Evolutionary conservation across 1,139 yeast genomes (phyloP), one percentile per base, ranked within the genome.

Genomic region (Keqinozyma sinolaborantium): DNA sequence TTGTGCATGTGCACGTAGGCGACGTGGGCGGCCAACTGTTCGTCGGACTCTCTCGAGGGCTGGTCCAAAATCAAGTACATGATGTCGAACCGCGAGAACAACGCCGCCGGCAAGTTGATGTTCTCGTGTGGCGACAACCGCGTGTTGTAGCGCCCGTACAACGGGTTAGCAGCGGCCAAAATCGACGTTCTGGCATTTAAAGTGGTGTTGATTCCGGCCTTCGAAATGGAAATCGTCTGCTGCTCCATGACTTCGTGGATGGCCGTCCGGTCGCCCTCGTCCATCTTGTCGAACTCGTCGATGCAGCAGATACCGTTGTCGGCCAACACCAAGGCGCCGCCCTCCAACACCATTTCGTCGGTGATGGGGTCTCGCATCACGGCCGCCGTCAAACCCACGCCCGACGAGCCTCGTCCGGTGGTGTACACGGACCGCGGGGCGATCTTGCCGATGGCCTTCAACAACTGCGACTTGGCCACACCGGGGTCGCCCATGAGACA

Each of bases 241-340:
- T 94, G 99, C 66, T 94, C 99, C 99, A 94, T 94, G 27, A 94
- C 99, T 69, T 92, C 98, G 60, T 92, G 98, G 53, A 94, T 94
- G 4, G 98, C 97, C 0, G 98, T 92, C 56, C 99, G 75, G 60
- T 94, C 98, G 39, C 76, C 64, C 57, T 94, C 99, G 55, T 90
- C 97, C 99, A 94, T 94, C 65, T 92, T 92, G 62, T 92, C 99
- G 56, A 92, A 92, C 66, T 92, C 99, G 76, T 92, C 99, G 54
- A 92, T 92, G 62, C 98, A 92, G 65, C 98, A 92, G 43, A 94
- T 83, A 57, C 99, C 99, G 53, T 92, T 90, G 61, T 94, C 99
- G 1, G 98, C 96, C 38, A 94, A 69, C 3, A 94, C 98, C 38
- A 94, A 70, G 0, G 98, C 98, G 61, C 99, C 99, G 39, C 98